Evolutionary conservation across 2,329 filamentous ascomycete genomes (phyloP), one percentile per base, ranked within the genome.

Genomic region (Cryphonectria nitschkei): DNA sequence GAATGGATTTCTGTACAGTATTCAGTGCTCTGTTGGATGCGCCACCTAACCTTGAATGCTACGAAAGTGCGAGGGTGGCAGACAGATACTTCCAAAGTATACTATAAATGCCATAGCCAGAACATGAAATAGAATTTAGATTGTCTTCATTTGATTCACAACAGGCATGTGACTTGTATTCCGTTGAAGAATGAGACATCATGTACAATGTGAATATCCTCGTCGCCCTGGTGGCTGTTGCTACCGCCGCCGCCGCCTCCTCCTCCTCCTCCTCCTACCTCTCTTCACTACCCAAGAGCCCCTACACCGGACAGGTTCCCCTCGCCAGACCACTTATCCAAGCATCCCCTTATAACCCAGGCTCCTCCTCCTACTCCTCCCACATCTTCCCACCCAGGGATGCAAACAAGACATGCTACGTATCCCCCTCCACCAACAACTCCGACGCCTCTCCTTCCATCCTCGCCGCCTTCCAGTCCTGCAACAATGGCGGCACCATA

Each of bases 401-500:
- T 5, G 60, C 70, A 22, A 73, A 72, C 46, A 77, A 76, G 73
- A 74, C 75, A 9, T 78, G 77, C 70, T 73, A 74, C 64, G 77
- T 78, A 19, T 74, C 74, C 56, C 74, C 77, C 9, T 73, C 69
- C 58, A 68, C 73, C 68, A 73, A 71, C 54, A 58, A 65, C 60
- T 58, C 67, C 2, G 67, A 74, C 52, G 80, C 82, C 68, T 78
- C 79, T 0, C 74, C 80, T 0, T 83, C 84, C 69, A 86, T 91
- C 65, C 74, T 90, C 11, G 77, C 82, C 0, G 88, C 89, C 0
- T 79, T 91, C 69, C 80, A 88, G 61, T 75, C 83, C 54, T 91
- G 89, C 78, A 91, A 90, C 75, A 82, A 88, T 74, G 88, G 88
- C 22, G 89, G 89, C 2, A 85, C 85, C 73, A 87, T 90, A 1